Base-by-base conservation (phyloP, 2,329 filamentous ascomycete species). In the Colletotrichum limetticola region DNA sequence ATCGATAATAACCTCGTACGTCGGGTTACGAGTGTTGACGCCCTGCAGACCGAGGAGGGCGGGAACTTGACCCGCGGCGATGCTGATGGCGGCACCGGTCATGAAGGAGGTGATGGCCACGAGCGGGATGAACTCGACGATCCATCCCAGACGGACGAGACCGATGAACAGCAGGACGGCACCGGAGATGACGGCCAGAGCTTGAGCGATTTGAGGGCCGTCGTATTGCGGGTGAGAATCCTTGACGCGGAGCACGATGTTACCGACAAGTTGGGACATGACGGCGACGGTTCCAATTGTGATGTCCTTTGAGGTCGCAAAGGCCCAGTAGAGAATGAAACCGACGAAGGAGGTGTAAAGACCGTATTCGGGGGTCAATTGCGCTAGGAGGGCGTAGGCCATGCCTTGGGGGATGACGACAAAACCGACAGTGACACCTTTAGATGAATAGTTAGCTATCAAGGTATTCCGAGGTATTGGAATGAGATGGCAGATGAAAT, bases 261-360 rank as follows among this genome's bases (percentile, higher is more conserved):
- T 85, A 19, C 86, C 86, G 12, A 87, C 85, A 6, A 88, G 83
- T 26, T 86, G 83, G 7, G 87, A 88, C 66, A 86, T 86, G 49
- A 88, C 84, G 16, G 87, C 86, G 24, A 75, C 74, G 37, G 74
- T 74, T 30, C 93, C 93, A 71, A 95, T 95, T 11, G 93, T 94
- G 79, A 96, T 95, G 80, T 96, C 94, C 78, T 95, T 95, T 8
- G 94, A 95, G 0, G 93, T 95, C 46, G 93, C 94, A 79, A 95
- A 95, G 70, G 94, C 89, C 93, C 93, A 95, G 83, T 96, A 96
- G 65, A 95, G 86, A 65, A 94, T 83, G 37, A 94, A 93, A 62
- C 94, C 94, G 81, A 95, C 93, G 78, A 96, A 96, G 0, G 93
- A 95, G 0, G 94, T 94, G 82, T 96, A 96, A 0, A 96, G 85